Evolutionary conservation across 179 eudicot genomes (phyloP), one percentile per base, ranked within the genome.

Genomic region (Gypsophila paniculata): DNA sequence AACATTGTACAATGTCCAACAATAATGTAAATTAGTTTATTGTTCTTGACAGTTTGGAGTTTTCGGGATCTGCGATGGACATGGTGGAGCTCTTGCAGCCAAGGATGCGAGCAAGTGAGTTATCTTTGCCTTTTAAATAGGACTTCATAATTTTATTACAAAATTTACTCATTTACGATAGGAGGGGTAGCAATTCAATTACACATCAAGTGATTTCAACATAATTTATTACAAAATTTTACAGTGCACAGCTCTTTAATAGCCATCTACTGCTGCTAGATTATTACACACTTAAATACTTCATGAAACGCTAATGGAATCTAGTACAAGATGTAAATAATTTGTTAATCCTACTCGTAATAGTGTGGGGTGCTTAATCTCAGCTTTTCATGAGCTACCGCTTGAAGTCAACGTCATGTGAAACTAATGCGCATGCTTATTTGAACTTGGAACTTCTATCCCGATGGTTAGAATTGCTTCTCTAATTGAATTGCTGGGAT

Each of bases 41-140:
- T 77, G 15, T 46, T 77, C 48, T 49, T 15, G 76, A 84, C 92
- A 94, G 99, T 89, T 94, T 84, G 99, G 99, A 71, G 80, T 94
- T 67, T 94, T 94, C 79, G 96, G 96, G 64, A 86, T 94, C 59
- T 90, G 92, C 67, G 99, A 94, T 81, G 99, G 99, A 76, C 99
- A 94, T 82, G 96, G 99, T 46, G 99, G 97, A 82, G 94, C 77
- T 25, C 80, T 69, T 74, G 99, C 99, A 68, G 96, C 99, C 46
- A 65, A 78, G 67, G 86, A 92, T 75, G 97, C 86, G 71, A 86
- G 99, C 97, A 89, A 85, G 99, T 94, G 65, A 88, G 97, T 85
- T 49, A 52, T 61, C 61, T 58, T 62, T 63, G 32, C 57, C 18
- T 36, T 75, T 66, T 71, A 8, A 67, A 74, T 62, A n/a, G 7